Evolutionary conservation across 1,284 basidiomycete genomes (phyloP).

Genomic region (Ganoderma leucocontextum): DNA sequence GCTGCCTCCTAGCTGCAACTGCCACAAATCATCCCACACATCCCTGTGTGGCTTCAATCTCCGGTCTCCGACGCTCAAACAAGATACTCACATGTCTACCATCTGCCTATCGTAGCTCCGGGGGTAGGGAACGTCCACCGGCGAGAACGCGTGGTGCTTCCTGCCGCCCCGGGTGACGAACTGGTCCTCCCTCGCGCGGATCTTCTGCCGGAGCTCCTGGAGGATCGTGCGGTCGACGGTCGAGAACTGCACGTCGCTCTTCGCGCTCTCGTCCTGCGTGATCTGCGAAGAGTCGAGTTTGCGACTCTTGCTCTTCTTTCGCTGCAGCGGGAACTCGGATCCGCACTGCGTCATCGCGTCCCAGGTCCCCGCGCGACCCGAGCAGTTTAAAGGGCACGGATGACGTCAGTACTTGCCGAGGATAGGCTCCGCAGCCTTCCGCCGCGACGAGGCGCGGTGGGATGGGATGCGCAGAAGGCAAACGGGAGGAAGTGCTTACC

Average conservation of each 20-base stretch:
- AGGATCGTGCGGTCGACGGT: conserved; percentile 68
- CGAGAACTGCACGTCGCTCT: conserved; percentile 49
- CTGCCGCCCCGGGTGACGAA: conserved; percentile 61
- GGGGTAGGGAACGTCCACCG: conserved; percentile 68
- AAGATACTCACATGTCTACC: conserved; percentile 63
- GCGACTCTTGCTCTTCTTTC: conserved; percentile 37
- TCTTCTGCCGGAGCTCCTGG: conserved; percentile 58
- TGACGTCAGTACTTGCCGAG: conserved; percentile 18
- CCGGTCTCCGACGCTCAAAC: not conserved
- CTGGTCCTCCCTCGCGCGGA: conserved; percentile 59
- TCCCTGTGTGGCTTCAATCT: conserved; percentile 52
- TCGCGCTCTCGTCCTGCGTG: conserved; percentile 30
- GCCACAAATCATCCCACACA: conserved; percentile 70
- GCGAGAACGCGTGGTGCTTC: conserved; percentile 61
- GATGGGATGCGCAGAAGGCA: not conserved
- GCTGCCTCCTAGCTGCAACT: conserved; percentile 60
- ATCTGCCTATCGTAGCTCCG: conserved; percentile 66
- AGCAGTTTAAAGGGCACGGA: not conserved
- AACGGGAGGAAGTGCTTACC: conserved; percentile 21
- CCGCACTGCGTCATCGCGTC: conserved; percentile 25
- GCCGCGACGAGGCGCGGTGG: not conserved
- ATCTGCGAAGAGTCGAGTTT: conserved; percentile 18
- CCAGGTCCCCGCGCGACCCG: not conserved
- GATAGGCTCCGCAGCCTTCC: conserved; percentile 6
- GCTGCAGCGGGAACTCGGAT: conserved; percentile 33